Percentiles rank a stretch among this genome's conserved stretches.
Evolutionary conservation across 345 rosid species (phyloP).

Genomic region (Populus ilicifolia): DNA sequence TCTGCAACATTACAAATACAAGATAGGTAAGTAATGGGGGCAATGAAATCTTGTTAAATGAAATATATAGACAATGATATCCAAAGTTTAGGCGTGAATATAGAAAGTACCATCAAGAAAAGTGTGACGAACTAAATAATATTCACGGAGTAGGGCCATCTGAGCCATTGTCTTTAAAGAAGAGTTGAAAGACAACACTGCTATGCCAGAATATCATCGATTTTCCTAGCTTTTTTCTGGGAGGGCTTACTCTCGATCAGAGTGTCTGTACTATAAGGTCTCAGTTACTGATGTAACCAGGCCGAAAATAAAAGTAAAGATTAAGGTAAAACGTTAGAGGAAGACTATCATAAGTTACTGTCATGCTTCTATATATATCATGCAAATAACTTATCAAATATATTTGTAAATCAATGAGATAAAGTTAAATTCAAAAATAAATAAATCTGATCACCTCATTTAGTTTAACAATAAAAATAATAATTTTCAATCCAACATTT

Average conservation of each 20-base stretch:
- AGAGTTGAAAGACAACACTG: neutral
- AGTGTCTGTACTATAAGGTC: conserved; percentile 24
- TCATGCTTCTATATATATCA: no score
- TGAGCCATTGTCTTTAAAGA: neutral
- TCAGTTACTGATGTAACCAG: neutral
- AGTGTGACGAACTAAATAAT: neutral
- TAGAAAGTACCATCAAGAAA: neutral
- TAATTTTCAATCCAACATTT: no score
- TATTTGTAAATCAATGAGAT: no score
- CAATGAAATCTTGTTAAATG: neutral
- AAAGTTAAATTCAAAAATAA: no score
- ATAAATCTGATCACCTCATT: no score
- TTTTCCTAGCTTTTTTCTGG: conserved; percentile 15
- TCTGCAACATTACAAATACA: conserved; percentile 25
- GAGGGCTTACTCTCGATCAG: neutral
- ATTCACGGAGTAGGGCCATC: conserved; percentile 14
- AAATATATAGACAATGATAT: neutral
- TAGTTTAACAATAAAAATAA: no score
- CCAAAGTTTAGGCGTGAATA: conserved; percentile 13
- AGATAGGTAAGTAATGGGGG: conserved; percentile 18
- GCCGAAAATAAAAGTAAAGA: no score
- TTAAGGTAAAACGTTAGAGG: no score
- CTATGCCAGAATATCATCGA: neutral
- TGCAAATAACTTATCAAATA: no score
- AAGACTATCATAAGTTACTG: no score